Evolutionary conservation across 169 alveolate species (phyloP).

Genomic region (Babesia gibsoni): DNA sequence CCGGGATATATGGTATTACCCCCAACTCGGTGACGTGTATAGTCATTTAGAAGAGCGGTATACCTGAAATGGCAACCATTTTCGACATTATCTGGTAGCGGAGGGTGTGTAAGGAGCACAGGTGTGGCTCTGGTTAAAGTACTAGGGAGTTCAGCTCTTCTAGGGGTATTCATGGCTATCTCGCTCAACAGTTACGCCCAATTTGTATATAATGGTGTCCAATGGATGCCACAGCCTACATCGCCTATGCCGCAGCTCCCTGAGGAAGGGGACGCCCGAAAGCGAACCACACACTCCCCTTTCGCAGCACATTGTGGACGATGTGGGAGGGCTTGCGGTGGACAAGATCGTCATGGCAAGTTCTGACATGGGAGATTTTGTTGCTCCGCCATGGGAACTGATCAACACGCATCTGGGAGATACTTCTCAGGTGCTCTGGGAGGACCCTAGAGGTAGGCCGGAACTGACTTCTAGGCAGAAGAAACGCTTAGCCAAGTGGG

Average conservation of each 20-base stretch:
- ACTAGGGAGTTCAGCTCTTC: too few species aligned
- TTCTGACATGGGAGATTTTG: constrained; percentile 7
- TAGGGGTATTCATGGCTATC: too few species aligned
- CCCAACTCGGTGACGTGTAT: too few species aligned
- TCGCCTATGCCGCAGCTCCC: neutral
- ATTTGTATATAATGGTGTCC: neutral
- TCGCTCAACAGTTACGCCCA: too few species aligned
- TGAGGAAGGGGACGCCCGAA: neutral
- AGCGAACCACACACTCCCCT: neutral
- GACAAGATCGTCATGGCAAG: constrained; percentile 8
- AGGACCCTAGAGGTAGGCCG: constrained; percentile 78
- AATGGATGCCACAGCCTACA: constrained; percentile 1
- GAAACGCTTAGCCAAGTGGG: constrained; percentile 70
- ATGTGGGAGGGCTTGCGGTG: neutral
- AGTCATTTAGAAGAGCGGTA: too few species aligned
- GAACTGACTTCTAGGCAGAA: constrained; percentile 71
- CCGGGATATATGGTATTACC: too few species aligned
- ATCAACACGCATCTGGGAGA: neutral
- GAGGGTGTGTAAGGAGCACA: too few species aligned
- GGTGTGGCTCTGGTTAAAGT: too few species aligned
- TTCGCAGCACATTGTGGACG: neutral
- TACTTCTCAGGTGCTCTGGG: constrained; percentile 46
- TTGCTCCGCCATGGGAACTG: constrained; percentile 29
- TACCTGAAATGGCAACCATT: too few species aligned
- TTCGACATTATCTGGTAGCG: too few species aligned